Base-by-base conservation (phyloP, 768 basidiomycete genomes). In the Paxillus rubicundulus region DNA sequence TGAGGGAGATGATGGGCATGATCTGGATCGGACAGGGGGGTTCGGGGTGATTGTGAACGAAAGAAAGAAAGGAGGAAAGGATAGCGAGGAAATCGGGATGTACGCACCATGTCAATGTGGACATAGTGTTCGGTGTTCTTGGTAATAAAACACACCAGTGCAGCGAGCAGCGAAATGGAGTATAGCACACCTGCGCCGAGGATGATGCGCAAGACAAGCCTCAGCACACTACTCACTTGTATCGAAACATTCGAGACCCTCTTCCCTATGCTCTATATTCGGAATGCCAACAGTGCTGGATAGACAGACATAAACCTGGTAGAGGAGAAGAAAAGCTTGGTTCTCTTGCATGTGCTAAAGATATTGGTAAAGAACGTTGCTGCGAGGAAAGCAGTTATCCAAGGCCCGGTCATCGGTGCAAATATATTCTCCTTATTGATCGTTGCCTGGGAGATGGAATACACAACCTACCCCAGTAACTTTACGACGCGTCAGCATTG, bases 131-230 rank as follows among this genome's bases (percentile, higher is more conserved):
- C 59, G 32, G 56, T 47, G 43, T 61, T 61, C 13, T 64, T 49
- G 1, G 50, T 33, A 34, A 67, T 56, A 49, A 64, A 65, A 41
- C 59, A 62, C 3, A 59, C 28, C 28, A 67, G 59, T 24, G 61
- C 53, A 27, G 64, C 54, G 1, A 60, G 46, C n/a, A 67, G 60
- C 10, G 59, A 53, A 6, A 57, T 24, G 1, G 64, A 65, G 45
- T 64, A 65, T 12, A 65, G 51, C 2, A 63, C 30, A 2, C 62
- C 64, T 2, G 59, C 60, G 42, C 65, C 65, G 8, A 65, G 54
- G 30, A 67, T 50, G 54, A 65, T 55, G 2, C 58, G 57, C 20
- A 62, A 38, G 42, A 67, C 44, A 9, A 60, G 60, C 52, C 53
- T 21, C 13, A 61, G 21, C 10, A 59, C 47, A 28, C 6, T 24